Percentiles rank a stretch among this genome's conserved stretches.
Conservation (phyloP, 805 yeast genomes). For the Saturnispora besseyi region DNA sequence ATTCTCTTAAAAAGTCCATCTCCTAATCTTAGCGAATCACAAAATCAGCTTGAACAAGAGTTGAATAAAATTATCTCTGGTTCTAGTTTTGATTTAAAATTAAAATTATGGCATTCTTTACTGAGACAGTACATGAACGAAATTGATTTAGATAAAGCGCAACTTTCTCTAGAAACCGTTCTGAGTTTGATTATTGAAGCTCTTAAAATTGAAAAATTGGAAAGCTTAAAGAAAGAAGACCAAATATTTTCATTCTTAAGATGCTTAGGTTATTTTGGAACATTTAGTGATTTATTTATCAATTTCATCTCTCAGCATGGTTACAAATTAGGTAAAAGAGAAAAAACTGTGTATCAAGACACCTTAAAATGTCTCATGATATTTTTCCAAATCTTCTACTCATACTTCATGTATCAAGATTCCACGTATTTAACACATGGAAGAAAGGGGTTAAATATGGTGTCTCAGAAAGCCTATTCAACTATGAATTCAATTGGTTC, state of each 20-base stretch:
- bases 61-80: constrained; percentile 51
- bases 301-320: constrained; percentile 18
- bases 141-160: constrained; percentile 28
- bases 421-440: constrained; percentile 31
- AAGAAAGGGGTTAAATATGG: constrained; percentile 33
- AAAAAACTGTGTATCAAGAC: neutral
- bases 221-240: constrained; percentile 20
- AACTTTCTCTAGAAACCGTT: constrained; percentile 43
- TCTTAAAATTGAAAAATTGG: constrained; percentile 22
- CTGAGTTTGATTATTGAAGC: constrained; percentile 37
- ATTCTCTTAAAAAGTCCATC: constrained; percentile 14
- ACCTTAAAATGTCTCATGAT: constrained; percentile 21
- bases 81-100: constrained; percentile 56
- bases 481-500: constrained; percentile 39
- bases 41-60: constrained; percentile 34
- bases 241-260: constrained; percentile 38
- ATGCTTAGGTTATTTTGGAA: constrained; percentile 44
- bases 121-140: constrained; percentile 43
- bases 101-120: constrained; percentile 69
- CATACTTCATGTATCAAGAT: constrained; percentile 47
- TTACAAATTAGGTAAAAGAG: constrained; percentile 27
- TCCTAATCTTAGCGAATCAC: constrained; percentile 23
- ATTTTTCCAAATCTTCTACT: constrained; percentile 36
- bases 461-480: constrained; percentile 35
- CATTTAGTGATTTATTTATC: constrained; percentile 36